phyloP scores from a whole-genome alignment of 441 rosid species.

The Eruca vesicaria region DNA sequence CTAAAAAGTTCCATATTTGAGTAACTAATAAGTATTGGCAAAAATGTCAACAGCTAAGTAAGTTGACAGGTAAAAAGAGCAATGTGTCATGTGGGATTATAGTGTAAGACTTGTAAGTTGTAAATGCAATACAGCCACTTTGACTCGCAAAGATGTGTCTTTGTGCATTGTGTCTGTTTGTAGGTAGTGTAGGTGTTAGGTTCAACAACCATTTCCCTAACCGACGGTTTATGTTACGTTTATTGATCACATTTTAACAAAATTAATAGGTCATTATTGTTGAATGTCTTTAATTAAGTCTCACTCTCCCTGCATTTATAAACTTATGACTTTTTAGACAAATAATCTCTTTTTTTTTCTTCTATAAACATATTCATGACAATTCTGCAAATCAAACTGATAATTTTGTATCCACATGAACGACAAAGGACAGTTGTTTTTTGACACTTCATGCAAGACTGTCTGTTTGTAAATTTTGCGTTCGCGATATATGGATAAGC shows the following conservation, averaged over 20 bases:
- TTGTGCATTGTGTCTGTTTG: not conserved
- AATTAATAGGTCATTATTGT: not conserved
- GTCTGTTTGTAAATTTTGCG: too few species aligned
- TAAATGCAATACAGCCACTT: slow-evolving; percentile 19
- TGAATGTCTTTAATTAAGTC: not conserved
- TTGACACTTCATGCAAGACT: too few species aligned
- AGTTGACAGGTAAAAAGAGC: slow-evolving; percentile 29
- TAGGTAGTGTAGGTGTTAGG: slow-evolving; percentile 24
- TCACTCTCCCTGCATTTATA: not conserved
- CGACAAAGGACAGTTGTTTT: too few species aligned
- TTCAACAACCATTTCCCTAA: slow-evolving; percentile 36
- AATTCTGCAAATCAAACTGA: too few species aligned
- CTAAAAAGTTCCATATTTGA: not conserved
- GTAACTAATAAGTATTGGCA: not conserved
- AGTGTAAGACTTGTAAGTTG: slow-evolving; percentile 21
- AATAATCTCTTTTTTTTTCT: too few species aligned
- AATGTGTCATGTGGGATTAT: slow-evolving; percentile 18
- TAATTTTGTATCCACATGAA: too few species aligned
- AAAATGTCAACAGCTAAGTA: not conserved
- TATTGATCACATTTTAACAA: not conserved
- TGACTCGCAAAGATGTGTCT: slow-evolving; percentile 7
- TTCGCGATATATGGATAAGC: too few species aligned
- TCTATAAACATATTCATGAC: too few species aligned
- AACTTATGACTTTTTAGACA: not conserved
- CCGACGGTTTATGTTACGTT: slow-evolving; percentile 9